Evolutionary conservation across 345 rosid species (phyloP).

Genomic region (Turritis glabra): DNA sequence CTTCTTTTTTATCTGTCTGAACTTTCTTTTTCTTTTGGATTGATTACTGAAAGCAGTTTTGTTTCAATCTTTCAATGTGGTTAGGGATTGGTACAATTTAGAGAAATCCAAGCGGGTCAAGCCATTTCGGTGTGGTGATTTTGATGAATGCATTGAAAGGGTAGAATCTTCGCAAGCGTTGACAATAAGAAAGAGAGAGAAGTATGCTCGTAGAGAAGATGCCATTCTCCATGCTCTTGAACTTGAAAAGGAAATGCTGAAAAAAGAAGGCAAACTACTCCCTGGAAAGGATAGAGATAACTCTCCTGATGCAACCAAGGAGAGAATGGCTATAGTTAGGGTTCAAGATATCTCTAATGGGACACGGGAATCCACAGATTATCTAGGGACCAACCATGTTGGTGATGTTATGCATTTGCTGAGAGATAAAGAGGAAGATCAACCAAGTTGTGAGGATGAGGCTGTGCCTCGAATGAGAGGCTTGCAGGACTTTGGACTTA

Average conservation of each 20-base stretch:
- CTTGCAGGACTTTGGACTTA: conserved; percentile 79
- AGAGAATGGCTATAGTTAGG: conserved; percentile 46
- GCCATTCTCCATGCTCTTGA: conserved; percentile 99
- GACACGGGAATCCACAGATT: conserved; percentile 35
- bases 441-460: conserved; percentile 52
- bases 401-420: conserved; percentile 30
- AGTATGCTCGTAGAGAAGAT: conserved; percentile 99
- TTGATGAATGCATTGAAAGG: conserved; percentile 90
- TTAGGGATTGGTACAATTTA: conserved; percentile 97
- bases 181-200: conserved; percentile 91
- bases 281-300: conserved; percentile 41
- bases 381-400: conserved; percentile 14
- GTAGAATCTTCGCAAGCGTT: conserved; percentile 78
- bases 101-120: conserved; percentile 98
- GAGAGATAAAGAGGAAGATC: conserved; percentile 46
- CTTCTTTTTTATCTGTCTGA: conserved; percentile 12
- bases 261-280: conserved; percentile 54
- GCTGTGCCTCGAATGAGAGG: conserved; percentile 81
- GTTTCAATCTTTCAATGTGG: neutral
- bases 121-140: conserved; percentile 97
- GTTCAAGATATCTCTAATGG: conserved; percentile 46
- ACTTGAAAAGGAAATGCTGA: conserved; percentile 72
- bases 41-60: conserved; percentile 6
- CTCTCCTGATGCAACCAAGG: conserved; percentile 45
- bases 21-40: neutral